A percentile compares a stretch with the other conserved stretches of the same genome.
Evolutionary conservation across 2,329 filamentous ascomycete species (phyloP).

Genomic region (Hymenoscyphus repandus): DNA sequence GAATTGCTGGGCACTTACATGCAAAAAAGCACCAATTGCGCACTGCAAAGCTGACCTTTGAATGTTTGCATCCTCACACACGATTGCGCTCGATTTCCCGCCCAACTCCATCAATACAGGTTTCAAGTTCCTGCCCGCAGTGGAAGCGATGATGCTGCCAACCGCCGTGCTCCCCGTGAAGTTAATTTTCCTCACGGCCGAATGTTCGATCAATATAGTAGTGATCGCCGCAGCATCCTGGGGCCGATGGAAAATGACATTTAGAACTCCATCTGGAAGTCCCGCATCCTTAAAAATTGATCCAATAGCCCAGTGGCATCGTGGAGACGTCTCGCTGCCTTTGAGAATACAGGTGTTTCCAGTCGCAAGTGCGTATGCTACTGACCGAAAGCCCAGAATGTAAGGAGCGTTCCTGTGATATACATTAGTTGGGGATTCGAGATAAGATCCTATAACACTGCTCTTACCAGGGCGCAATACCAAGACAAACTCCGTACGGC

Average conservation of each 20-base stretch:
- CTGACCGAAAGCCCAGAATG: constrained; percentile 48
- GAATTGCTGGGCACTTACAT: no score
- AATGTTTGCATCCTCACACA: constrained; percentile 51
- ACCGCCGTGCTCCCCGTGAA: constrained; percentile 74
- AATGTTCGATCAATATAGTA: constrained; percentile 50
- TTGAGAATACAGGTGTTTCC: constrained; percentile 73
- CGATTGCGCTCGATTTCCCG: constrained; percentile 63
- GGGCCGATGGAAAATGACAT: constrained; percentile 49
- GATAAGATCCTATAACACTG: no score
- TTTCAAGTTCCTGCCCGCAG: constrained; percentile 62
- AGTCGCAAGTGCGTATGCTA: constrained; percentile 56
- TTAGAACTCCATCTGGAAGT: constrained; percentile 57
- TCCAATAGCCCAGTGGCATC: constrained; percentile 48
- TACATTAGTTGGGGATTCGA: no score
- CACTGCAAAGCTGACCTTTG: constrained; percentile 50
- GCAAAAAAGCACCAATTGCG: constrained; percentile 50
- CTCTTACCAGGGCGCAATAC: constrained; percentile 56
- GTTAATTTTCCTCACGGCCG: constrained; percentile 60
- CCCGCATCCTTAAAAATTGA: constrained; percentile 59
- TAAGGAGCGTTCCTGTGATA: constrained; percentile 55
- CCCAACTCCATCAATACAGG: constrained; percentile 67
- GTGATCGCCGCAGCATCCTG: constrained; percentile 51
- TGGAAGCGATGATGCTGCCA: constrained; percentile 60
- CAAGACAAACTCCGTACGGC: constrained; percentile 56
- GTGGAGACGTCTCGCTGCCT: constrained; percentile 61